Conservation (phyloP, 306 rosid genomes). For the Gastrolobium bilobum region DNA sequence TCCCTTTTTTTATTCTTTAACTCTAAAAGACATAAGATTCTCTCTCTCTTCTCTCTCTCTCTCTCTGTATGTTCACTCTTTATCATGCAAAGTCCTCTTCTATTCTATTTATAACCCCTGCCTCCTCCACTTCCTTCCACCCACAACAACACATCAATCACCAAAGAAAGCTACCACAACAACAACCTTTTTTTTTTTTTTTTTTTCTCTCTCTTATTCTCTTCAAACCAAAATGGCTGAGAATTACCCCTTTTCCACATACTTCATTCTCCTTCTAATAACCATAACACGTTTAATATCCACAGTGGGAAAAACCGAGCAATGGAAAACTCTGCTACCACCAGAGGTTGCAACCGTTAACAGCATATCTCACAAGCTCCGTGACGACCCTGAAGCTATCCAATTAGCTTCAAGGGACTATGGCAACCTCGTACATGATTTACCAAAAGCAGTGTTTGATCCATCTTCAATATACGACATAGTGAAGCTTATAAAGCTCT, state of each 20-base stretch:
- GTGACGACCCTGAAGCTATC: constrained; percentile 54
- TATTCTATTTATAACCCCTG: constrained; percentile 50
- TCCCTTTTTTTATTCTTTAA: constrained; percentile 5
- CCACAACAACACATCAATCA: constrained; percentile 31
- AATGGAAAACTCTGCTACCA: constrained; percentile 43
- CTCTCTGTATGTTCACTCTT: constrained; percentile 6
- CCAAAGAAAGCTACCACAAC: neutral
- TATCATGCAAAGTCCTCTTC: constrained; percentile 59
- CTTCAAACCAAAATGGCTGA: constrained; percentile 53
- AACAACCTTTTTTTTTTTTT: neutral
- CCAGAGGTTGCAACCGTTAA: constrained; percentile 3
- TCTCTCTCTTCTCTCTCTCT: constrained; percentile 3
- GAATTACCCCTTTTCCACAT: constrained; percentile 49
- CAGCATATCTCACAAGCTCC: constrained; percentile 48
- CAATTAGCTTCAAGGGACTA: constrained; percentile 65
- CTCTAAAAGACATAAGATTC: constrained; percentile 46
- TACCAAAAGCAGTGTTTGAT: constrained; percentile 65
- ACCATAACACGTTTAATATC: constrained; percentile 62
- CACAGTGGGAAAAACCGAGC: constrained; percentile 61
- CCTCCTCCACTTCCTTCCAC: constrained; percentile 34
- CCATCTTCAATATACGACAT: constrained; percentile 68
- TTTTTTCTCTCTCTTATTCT: neutral
- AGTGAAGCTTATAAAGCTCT: constrained; percentile 41
- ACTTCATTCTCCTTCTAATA: constrained; percentile 53
- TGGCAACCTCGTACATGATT: constrained; percentile 63